Evolutionary conservation across 306 rosid genomes (phyloP), one percentile per base, ranked within the genome.

Genomic region (Medicago lupulina): DNA sequence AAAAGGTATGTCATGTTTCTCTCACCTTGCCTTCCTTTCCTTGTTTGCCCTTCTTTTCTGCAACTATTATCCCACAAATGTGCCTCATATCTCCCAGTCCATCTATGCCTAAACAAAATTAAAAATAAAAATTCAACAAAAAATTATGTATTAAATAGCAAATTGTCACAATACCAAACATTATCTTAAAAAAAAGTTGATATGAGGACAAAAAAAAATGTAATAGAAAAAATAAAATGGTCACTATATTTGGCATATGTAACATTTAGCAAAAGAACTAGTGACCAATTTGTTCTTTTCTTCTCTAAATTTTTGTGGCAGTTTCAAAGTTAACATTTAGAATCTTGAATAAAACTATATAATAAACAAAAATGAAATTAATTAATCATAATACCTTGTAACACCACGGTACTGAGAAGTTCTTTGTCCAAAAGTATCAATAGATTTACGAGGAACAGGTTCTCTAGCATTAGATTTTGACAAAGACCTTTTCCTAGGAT

Each of bases 1-100:
- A 19, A 46, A 50, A 28, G 13, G 15, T 46, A 46, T 12, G 16
- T 5, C 15, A 13, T 46, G 16, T 68, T 72, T 76, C 53, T 36
- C 81, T 88, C 71, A 92, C 99, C 99, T 89, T 95, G 99, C 51
- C 99, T 95, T 84, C 99, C 99, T 86, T 95, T 95, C 86, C 99
- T 95, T 67, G 99, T 95, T 82, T 95, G 98, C 19, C 98, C 99
- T 81, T 95, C 99, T 80, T 95, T 92, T 84, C 99, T 92, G 85
- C 97, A 95, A 76, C 99, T 95, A 77, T 95, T 95, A 77, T 95
- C 99, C 99, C 99, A 95, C 80, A 95, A 83, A 88, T 95, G 99
- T 41, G 99, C 99, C 68, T 95, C 98, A 81, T 95, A 95, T 85
- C 99, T 92, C 77, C 99, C 99, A 8, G 99, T 95, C 99, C 99